Conservation (phyloP, 129 eudicot genomes). For the Escallonia rubra region DNA sequence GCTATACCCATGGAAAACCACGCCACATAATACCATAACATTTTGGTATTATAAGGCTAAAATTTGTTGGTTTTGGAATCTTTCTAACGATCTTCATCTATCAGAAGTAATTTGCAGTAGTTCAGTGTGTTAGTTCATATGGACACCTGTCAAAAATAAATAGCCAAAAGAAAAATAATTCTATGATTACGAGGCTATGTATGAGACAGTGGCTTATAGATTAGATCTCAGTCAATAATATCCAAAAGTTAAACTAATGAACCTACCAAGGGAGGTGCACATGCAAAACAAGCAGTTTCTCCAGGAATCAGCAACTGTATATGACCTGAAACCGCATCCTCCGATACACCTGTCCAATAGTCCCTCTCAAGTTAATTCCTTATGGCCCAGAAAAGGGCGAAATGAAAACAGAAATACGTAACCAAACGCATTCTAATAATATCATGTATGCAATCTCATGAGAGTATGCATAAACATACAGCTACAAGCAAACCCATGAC, state of each 20-base stretch:
- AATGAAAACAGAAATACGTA: not conserved
- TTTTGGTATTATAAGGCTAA: not conserved
- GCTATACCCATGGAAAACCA: too few relatives aligned
- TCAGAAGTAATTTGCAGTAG: too few relatives aligned
- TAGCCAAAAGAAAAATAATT: too few relatives aligned
- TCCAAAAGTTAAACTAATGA: not conserved
- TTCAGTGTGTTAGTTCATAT: too few relatives aligned
- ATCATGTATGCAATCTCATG: not conserved
- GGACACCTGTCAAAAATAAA: too few relatives aligned
- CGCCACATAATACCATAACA: not conserved
- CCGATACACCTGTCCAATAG: slow-evolving; percentile 76
- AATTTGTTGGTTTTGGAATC: too few relatives aligned
- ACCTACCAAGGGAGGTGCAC: slow-evolving; percentile 96
- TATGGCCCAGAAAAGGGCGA: not conserved
- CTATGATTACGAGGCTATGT: too few relatives aligned
- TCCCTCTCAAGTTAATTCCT: slow-evolving; percentile 4
- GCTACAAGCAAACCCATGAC: not conserved
- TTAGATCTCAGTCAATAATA: too few relatives aligned
- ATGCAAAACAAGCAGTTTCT: slow-evolving; percentile 97
- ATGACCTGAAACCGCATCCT: slow-evolving; percentile 98
- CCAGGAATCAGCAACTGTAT: slow-evolving; percentile 94
- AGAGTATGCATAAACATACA: not conserved
- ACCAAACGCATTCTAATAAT: not conserved
- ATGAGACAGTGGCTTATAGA: too few relatives aligned
- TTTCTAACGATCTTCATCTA: too few relatives aligned